Conservation (phyloP, 2,329 filamentous ascomycete genomes). For the Neopestalotiopsis clavispora region DNA sequence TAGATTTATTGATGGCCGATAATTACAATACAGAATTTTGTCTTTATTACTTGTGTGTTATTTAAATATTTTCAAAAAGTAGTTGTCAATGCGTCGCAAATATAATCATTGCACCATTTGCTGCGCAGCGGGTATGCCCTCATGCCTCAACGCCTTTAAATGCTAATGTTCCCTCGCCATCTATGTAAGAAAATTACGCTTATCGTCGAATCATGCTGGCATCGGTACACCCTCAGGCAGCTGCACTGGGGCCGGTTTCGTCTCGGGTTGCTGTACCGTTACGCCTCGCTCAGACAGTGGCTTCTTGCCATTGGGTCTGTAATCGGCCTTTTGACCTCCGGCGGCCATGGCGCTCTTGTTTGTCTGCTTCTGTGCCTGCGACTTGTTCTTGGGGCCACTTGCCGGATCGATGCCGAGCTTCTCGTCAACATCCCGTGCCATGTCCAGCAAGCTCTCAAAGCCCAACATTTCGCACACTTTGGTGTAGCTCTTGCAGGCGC, state of each 20-base stretch:
- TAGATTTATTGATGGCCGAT: too few relatives aligned
- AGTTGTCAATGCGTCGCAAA: not conserved
- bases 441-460: conserved; percentile 65
- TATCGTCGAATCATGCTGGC: conserved; percentile 7
- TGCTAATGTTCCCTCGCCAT: conserved; percentile 9
- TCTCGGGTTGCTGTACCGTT: conserved; percentile 17
- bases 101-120: not conserved
- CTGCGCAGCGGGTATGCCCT: not conserved
- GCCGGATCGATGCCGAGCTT: conserved; percentile 64
- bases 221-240: conserved; percentile 16
- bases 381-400: conserved; percentile 46
- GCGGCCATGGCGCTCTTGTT: conserved; percentile 52
- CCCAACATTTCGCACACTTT: conserved; percentile 70
- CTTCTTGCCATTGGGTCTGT: conserved; percentile 29
- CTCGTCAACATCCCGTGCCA: conserved; percentile 70
- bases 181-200: conserved; percentile 3
- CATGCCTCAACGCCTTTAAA: conserved; percentile 15
- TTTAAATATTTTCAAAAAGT: not conserved
- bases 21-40: too few relatives aligned
- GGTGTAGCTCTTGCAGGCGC: conserved; percentile 71
- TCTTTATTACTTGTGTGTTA: not conserved
- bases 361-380: conserved; percentile 26
- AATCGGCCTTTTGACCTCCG: conserved; percentile 49
- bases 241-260: conserved; percentile 18
- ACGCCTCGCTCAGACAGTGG: conserved; percentile 37